Evolutionary conservation across 129 eudicot genomes (phyloP).

Genomic region (Saussurea involucrata): DNA sequence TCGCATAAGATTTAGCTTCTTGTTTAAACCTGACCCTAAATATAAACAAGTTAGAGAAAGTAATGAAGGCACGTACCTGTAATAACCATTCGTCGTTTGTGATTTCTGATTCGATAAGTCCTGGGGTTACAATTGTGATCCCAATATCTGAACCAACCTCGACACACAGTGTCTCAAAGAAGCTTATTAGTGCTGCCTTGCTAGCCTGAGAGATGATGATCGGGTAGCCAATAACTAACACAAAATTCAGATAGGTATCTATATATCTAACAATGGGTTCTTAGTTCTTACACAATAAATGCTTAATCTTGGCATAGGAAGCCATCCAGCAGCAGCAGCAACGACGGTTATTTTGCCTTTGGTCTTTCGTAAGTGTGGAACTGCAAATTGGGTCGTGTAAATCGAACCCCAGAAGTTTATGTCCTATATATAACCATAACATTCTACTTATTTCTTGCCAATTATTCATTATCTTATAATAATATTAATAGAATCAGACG

Average conservation of each 20-base stretch:
- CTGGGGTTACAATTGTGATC: conserved; percentile 54
- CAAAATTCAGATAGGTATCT: neutral
- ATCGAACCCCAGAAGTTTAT: conserved; percentile 66
- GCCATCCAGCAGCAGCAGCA: conserved; percentile 24
- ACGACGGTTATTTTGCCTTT: neutral
- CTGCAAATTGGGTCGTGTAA: conserved; percentile 41
- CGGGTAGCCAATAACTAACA: neutral
- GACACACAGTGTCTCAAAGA: conserved; percentile 45
- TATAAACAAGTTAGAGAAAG: neutral
- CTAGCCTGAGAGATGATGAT: conserved; percentile 36
- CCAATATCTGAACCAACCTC: conserved; percentile 50
- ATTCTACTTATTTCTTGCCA: neutral
- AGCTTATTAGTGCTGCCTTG: conserved; percentile 53
- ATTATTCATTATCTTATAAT: neutral
- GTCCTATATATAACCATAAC: conserved; percentile 27
- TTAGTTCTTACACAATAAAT: conserved; percentile 39
- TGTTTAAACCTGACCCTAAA: too few species aligned
- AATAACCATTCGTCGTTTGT: conserved; percentile 33
- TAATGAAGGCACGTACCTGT: conserved; percentile 10
- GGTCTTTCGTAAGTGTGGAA: conserved; percentile 39
- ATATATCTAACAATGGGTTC: neutral
- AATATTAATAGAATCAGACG: neutral
- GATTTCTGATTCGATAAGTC: conserved; percentile 41
- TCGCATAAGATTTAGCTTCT: too few species aligned
- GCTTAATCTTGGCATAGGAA: conserved; percentile 36